phyloP scores from a whole-genome alignment of 768 basidiomycete genomes.

The Amanita thiersii region DNA sequence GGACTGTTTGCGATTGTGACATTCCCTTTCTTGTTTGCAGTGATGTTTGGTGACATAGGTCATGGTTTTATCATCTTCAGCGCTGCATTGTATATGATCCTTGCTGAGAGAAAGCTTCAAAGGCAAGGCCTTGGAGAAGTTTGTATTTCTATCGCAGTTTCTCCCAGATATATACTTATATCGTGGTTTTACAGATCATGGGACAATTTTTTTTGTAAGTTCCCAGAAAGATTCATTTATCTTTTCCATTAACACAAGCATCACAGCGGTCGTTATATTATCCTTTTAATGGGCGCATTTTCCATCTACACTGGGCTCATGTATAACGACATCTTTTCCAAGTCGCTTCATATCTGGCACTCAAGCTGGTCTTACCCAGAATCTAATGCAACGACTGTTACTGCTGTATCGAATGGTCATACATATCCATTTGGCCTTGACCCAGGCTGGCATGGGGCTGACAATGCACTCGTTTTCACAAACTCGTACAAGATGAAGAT shows the following conservation, averaged over 20 bases:
- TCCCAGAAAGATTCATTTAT: neutral
- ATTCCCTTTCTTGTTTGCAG: conserved; percentile 97
- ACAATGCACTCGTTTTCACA: conserved; percentile 86
- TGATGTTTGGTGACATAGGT: conserved; percentile 99
- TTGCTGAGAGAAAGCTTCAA: conserved; percentile 73
- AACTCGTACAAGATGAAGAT: conserved; percentile 99
- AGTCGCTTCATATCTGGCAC: conserved; percentile 76
- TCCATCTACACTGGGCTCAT: conserved; percentile 95
- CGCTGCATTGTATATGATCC: conserved; percentile 78
- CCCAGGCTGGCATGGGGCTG: conserved; percentile 90
- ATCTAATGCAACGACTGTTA: conserved; percentile 30
- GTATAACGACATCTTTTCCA: conserved; percentile 99
- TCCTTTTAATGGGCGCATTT: conserved; percentile 95
- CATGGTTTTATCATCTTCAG: conserved; percentile 81
- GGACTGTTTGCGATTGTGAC: conserved; percentile 88
- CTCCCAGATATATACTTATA: conserved; percentile 6
- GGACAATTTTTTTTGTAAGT: conserved; percentile 92
- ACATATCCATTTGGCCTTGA: conserved; percentile 94
- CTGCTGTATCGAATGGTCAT: conserved; percentile 50
- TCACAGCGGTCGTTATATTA: conserved; percentile 92
- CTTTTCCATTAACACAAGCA: conserved; percentile 7
- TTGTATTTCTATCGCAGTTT: conserved; percentile 14
- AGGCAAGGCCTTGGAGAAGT: conserved; percentile 73
- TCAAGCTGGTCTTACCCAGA: conserved; percentile 83
- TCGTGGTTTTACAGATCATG: conserved; percentile 44